Conservation (phyloP, 2,329 filamentous ascomycete genomes). For the Rutstroemia sp. region DNA sequence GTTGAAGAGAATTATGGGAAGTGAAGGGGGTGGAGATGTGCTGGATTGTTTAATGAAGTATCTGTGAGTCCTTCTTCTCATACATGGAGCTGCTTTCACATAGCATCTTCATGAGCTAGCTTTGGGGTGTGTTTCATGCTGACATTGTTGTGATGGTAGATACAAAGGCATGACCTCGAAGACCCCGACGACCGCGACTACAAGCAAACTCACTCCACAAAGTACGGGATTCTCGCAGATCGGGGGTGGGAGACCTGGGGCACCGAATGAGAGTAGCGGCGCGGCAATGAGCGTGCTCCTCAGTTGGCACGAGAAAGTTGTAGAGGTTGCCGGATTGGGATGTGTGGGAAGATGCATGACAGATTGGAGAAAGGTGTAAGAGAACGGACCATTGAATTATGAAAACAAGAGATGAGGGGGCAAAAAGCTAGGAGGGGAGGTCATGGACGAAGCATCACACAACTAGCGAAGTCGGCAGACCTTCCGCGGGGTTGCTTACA, state of each 20-base stretch:
- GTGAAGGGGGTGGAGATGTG: conserved; percentile 73
- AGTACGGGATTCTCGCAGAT: conserved; percentile 81
- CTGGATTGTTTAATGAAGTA: conserved; percentile 98
- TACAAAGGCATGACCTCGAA: conserved; percentile 78
- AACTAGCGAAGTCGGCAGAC: neutral
- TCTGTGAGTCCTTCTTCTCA: conserved; percentile 52
- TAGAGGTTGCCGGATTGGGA: conserved; percentile 85
- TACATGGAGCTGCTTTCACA: no score
- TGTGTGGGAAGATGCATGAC: conserved; percentile 94
- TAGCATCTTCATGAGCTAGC: neutral
- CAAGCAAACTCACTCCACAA: conserved; percentile 57
- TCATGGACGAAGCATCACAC: neutral
- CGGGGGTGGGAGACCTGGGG: conserved; percentile 41
- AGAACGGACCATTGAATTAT: neutral
- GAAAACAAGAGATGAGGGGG: neutral
- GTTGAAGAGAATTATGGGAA: conserved; percentile 70
- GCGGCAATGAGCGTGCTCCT: conserved; percentile 93
- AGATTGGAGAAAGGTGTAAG: conserved; percentile 85
- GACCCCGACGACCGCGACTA: conserved; percentile 22
- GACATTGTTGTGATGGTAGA: conserved; percentile 35
- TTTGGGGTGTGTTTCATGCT: neutral
- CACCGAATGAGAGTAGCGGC: conserved; percentile 60
- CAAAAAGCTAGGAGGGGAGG: neutral
- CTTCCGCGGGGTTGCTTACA: neutral
- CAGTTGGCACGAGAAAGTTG: conserved; percentile 98